These are phyloP conservation scores for Venturiaceae sp. DNA, from an alignment of 2,329 filamentous ascomycete species.

Conservation along the genomic window DNA sequence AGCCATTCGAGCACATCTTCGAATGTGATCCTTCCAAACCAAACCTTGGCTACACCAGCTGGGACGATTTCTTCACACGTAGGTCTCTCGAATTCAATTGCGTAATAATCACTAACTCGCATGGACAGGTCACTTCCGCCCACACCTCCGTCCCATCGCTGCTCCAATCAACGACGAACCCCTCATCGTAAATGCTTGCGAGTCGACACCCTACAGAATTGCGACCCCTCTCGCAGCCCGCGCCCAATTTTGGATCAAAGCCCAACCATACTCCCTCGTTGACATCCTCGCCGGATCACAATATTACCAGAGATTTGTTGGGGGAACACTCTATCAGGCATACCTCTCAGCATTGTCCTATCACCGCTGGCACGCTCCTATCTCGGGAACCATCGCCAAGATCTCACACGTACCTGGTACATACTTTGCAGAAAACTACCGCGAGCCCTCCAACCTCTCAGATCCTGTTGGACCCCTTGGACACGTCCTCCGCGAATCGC, in stretches of 20 bases:
- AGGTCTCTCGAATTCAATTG: too few species aligned
- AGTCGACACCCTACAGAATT: constrained; percentile 49
- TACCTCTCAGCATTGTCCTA: constrained; percentile 60
- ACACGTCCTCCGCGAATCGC: constrained; percentile 39
- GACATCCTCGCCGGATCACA: constrained; percentile 54
- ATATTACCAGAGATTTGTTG: constrained; percentile 44
- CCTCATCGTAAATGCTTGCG: constrained; percentile 32
- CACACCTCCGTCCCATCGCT: background rate
- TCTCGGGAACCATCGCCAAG: constrained; percentile 50
- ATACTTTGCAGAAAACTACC: constrained; percentile 55
- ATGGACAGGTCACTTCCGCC: background rate
- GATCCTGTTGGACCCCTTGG: constrained; percentile 29
- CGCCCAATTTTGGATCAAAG: constrained; percentile 60
- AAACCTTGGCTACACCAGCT: background rate
- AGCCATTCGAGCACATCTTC: background rate
- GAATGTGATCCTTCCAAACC: background rate
- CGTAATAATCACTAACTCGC: too few species aligned
- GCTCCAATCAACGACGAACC: background rate
- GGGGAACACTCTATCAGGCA: constrained; percentile 61
- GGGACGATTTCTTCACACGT: background rate
- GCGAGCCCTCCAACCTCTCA: constrained; percentile 34
- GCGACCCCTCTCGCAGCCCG: constrained; percentile 41
- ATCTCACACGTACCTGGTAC: constrained; percentile 53
- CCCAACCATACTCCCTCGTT: constrained; percentile 54
- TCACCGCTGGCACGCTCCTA: constrained; percentile 64